phyloP scores from a whole-genome alignment of 345 rosid species.

The Gossypioides kirkii region DNA sequence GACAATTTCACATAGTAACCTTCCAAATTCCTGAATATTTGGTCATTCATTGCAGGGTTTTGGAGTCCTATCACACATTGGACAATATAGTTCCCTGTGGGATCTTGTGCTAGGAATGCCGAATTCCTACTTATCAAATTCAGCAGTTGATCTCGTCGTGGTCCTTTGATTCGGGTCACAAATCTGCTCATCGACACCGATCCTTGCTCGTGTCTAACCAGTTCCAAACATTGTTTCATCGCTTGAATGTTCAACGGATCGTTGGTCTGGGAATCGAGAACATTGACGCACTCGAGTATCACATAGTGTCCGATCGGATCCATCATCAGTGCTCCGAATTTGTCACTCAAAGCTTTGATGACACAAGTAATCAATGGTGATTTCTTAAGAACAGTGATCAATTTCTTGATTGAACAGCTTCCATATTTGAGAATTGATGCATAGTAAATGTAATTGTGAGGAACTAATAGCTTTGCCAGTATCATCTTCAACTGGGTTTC shows the following conservation, averaged over 20 bases:
- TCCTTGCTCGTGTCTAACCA: not conserved
- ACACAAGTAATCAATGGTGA: not conserved
- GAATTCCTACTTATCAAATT: not conserved
- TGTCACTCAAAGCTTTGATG: not conserved
- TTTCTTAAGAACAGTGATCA: not conserved
- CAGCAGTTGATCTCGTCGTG: not conserved
- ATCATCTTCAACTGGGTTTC: not conserved
- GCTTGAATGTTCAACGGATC: not conserved
- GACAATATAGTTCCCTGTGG: not conserved
- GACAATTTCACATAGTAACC: not conserved
- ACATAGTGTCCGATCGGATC: not conserved
- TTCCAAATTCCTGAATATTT: not conserved
- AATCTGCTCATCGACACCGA: not conserved
- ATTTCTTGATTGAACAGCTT: not conserved
- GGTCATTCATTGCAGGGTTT: not conserved
- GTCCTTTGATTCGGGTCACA: slow-evolving; percentile 2
- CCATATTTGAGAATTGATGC: not conserved
- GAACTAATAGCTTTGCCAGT: not conserved
- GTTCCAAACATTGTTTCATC: not conserved
- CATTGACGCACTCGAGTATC: not conserved
- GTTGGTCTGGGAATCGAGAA: not conserved
- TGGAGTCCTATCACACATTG: not conserved
- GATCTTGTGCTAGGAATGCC: not conserved
- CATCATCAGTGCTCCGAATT: not conserved
- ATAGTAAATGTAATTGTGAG: not conserved